Evolutionary conservation across 139 green algal species (phyloP).

Genomic region (Chlorella vulgaris): DNA sequence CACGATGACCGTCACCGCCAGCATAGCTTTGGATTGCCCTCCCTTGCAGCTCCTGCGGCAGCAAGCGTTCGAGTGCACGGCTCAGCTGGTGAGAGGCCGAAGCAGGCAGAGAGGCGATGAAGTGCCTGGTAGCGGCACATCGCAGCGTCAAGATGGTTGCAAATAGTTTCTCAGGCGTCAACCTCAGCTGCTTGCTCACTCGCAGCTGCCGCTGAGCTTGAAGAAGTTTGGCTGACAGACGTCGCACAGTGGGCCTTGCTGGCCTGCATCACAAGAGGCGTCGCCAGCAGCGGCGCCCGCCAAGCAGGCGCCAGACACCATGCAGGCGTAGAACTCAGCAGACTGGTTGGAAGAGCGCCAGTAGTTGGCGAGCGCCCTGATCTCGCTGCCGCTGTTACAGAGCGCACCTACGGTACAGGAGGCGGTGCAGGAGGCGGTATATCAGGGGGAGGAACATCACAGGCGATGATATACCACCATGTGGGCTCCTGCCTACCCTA

Average conservation of each 20-base stretch:
- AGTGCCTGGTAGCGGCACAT: not conserved
- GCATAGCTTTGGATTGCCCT: constrained; percentile 31
- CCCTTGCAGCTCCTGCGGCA: constrained; percentile 4
- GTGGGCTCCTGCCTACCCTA: too few species aligned
- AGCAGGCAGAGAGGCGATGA: not conserved
- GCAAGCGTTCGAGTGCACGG: too few species aligned
- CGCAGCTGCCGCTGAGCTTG: constrained; percentile 37
- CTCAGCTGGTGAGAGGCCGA: not conserved
- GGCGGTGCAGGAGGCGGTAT: not conserved
- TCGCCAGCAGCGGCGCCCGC: constrained; percentile 25
- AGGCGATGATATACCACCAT: too few species aligned
- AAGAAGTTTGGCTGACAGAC: constrained; percentile 37
- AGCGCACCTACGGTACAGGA: constrained; percentile 7
- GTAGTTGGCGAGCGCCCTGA: constrained; percentile 22
- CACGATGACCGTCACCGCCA: constrained; percentile 27
- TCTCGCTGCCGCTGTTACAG: constrained; percentile 26
- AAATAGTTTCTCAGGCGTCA: too few species aligned
- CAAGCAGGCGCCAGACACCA: constrained; percentile 26
- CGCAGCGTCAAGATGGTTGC: too few species aligned
- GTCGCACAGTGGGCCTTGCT: constrained; percentile 47
- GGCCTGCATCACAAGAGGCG: constrained; percentile 26
- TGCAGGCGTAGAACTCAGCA: constrained; percentile 31
- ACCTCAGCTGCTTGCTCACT: too few species aligned
- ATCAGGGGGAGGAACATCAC: not conserved
- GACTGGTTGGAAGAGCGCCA: constrained; percentile 24